Percentiles rank a stretch among this genome's conserved stretches.
Evolutionary conservation across 768 basidiomycete species (phyloP).

Genomic region (Rubroboletus pulcherrimus): DNA sequence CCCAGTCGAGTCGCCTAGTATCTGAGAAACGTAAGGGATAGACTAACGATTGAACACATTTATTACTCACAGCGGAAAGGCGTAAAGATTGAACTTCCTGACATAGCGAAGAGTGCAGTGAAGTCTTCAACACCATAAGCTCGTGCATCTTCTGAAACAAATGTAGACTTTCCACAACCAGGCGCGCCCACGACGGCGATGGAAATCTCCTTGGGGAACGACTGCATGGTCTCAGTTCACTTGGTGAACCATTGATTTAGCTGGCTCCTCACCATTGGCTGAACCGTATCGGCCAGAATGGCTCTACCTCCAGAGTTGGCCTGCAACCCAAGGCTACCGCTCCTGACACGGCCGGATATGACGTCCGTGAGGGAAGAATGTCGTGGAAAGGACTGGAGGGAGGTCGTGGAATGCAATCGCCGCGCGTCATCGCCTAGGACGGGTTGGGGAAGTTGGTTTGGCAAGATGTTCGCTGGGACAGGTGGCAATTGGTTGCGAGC

Average conservation of each 20-base stretch:
- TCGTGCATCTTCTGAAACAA: constrained; percentile 74
- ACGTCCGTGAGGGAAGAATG: constrained; percentile 30
- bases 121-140: constrained; percentile 52
- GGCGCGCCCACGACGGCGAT: constrained; percentile 76
- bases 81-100: constrained; percentile 32
- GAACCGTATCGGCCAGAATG: constrained; percentile 17
- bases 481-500: constrained; percentile 46
- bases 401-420: constrained; percentile 37
- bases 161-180: constrained; percentile 81
- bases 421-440: constrained; percentile 38
- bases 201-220: constrained; percentile 40
- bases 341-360: constrained; percentile 48
- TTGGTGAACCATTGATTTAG: neutral
- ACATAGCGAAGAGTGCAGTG: constrained; percentile 28
- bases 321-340: constrained; percentile 57
- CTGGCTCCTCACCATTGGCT: constrained; percentile 22
- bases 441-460: constrained; percentile 35
- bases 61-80: constrained; percentile 40
- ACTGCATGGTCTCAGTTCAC: constrained; percentile 17
- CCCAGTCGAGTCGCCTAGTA: constrained; percentile 30
- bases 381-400: constrained; percentile 36
- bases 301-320: constrained; percentile 20
- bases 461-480: constrained; percentile 25
- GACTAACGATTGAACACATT: neutral
- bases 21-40: constrained; percentile 31